Evolutionary conservation across 768 basidiomycete species (phyloP), one percentile per base, ranked within the genome.

Genomic region (Amanita jacksonii): DNA sequence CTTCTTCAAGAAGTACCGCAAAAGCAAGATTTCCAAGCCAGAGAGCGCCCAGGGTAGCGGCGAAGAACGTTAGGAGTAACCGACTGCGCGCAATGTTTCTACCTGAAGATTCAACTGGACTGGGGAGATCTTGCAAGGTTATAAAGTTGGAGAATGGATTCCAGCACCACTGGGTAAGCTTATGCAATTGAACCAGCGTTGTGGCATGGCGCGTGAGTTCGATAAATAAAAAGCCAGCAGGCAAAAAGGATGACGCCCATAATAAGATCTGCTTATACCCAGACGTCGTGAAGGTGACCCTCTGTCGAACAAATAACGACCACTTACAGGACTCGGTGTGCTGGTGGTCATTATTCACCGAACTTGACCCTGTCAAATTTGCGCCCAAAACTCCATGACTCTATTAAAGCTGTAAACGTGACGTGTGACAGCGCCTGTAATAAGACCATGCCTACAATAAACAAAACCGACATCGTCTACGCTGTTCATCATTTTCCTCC

Each of bases 101-200:
- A 23, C 52, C 52, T 31, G 59, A 51, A 27, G 45, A 45, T 41
- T 64, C 61, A 15, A 59, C 58, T 15, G 69, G 57, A 36, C 69
- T 69, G 30, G 62, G 61, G n/a, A 79, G 56, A 55, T 79, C 77
- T 40, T 72, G 65, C 8, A 70, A 56, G 8, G 63, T 62, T 42
- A 81, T 54, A 51, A 79, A 81, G 56, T 72, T 71, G 16, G 59
- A 55, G 50, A 78, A 77, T 1, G 77, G 77, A 20, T 60, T 54
- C 36, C 57, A 53, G 19, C 67, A 23, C 19, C 33, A 45, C 27
- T 43, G 47, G 1, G 65, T 23, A 20, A 46, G 22, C 48, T 58
- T 63, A 24, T 69, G 62, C 13, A 55, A 36, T 12, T 45, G 50
- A 35, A 65, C 32, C 20, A 47, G 49, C 25, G 53, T 49, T 6